Base-by-base conservation (phyloP, 2,329 filamentous ascomycete species). In the Alternaria burnsii region DNA sequence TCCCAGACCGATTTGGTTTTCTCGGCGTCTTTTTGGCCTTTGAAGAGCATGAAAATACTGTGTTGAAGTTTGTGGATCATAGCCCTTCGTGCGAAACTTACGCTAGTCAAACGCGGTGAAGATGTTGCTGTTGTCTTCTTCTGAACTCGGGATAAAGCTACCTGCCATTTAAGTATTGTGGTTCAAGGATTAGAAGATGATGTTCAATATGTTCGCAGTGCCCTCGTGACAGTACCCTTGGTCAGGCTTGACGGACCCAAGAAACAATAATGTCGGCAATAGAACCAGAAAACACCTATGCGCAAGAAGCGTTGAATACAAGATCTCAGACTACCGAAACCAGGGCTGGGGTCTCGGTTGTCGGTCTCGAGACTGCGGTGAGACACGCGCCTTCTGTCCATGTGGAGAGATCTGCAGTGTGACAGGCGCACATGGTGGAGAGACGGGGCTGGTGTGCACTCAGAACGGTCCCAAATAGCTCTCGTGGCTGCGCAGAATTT, bases 351-450 rank as follows among this genome's bases (percentile, higher is more conserved):
- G 46, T 60, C 47, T 52, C 53, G 52, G 43, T 43, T 67, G 41
- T 24, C 53, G 53, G 56, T 52, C 58, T 55, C 52, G 51, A 56
- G 51, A 57, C 53, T 56, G 50, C 32, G n/a, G 51, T 32, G 50
- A 58, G 50, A 55, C 59, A 65, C 53, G 52, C 55, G 58, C 55
- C 50, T 63, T 52, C 18, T 32, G 38, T 24, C 22, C 36, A 11
- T 5, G 48, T 57, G 43, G 47, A 43, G 52, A 53, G 46, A 46
- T 47, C 40, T 53, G 62, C 46, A 43, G 66, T 68, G 62, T 68
- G 66, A 68, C 63, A 46, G 38, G 52, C 30, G 51, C 59, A 65
- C 64, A 66, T 62, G 58, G 58, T 52, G 58, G 58, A 53, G 58
- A 58, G 58, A 46, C 43, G 53, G 51, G 61, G 44, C 57, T 48